Conservation (phyloP, 2,329 filamentous ascomycete genomes). For the Gnomoniopsis sp. region DNA sequence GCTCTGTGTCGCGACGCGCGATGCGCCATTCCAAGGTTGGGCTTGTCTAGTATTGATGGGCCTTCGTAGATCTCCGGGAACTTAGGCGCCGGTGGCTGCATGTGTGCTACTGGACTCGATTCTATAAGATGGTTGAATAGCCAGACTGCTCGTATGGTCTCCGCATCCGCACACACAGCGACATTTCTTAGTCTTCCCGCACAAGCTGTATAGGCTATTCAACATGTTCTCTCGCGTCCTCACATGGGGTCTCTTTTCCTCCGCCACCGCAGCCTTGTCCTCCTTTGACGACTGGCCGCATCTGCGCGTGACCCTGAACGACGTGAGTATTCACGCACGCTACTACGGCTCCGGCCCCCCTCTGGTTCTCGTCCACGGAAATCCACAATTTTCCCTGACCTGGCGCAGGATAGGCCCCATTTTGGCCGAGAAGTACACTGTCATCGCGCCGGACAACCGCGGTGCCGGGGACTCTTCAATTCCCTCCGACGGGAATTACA, state of each 20-base stretch:
- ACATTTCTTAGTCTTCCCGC: background rate
- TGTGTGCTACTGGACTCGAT: background rate
- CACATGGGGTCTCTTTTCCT: background rate
- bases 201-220: background rate
- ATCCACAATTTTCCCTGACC: slow-evolving; percentile 36
- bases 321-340: slow-evolving; percentile 40
- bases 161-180: background rate
- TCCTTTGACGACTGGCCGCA: slow-evolving; percentile 34
- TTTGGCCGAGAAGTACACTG: slow-evolving; percentile 39
- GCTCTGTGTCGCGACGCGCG: too few relatives aligned
- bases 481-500: slow-evolving; percentile 36
- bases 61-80: background rate
- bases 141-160: background rate
- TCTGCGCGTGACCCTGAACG: slow-evolving; percentile 31
- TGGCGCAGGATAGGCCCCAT: slow-evolving; percentile 37
- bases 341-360: slow-evolving; percentile 38
- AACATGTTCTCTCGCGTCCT: background rate
- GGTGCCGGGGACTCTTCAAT: slow-evolving; percentile 39
- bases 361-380: slow-evolving; percentile 38
- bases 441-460: slow-evolving; percentile 40
- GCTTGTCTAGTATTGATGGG: background rate
- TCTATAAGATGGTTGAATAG: background rate
- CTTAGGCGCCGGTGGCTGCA: background rate
- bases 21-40: background rate
- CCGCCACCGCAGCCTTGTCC: background rate